Evolutionary conservation across 352 stramenopile species (phyloP), one percentile per base, ranked within the genome.

Genomic region (Saprolegnia parasitica): DNA sequence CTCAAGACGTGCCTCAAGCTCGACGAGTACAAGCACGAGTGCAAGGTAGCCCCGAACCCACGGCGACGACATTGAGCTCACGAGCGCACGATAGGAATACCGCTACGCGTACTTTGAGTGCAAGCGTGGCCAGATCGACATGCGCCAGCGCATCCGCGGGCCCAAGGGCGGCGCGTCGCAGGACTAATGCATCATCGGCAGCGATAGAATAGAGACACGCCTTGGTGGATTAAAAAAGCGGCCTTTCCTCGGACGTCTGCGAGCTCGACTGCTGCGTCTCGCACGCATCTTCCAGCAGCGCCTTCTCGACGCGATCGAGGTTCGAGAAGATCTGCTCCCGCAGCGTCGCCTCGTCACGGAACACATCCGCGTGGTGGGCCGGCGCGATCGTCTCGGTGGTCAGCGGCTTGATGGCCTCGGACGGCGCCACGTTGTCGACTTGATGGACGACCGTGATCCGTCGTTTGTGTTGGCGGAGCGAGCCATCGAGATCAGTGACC

Each of bases 31-130:
- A 73, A 71, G 32, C 68, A 91, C 68, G 86, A 93, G 61, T 93
- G 86, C 79, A 81, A 77, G 71, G 85, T 91, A 64, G n/a, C n/a
- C n/a, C n/a, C n/a, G n/a, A 35, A 35, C 56, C 75, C 65, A 4
- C 5, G 24, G 11, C 35, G 9, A 15, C 9, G 13, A n/a, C 21
- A 46, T 21, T 65, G 46, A 9, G 21, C 26, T 37, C 18, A 60
- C 21, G 23, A 21, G 29, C 35, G 32, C 32, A 20, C 32, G 76
- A 35, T 35, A 93, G 85, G 83, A 87, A 56, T 87, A 88, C 37
- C 85, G 85, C 6, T 74, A 87, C 47, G 83, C 85, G 24, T 93
- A 93, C 72, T 93, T 93, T 73, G 85, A 93, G 75, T 93, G 85
- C 78, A 91, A 89, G 68, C 85, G 85, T 23, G 85, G 85, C 24